Evolutionary conservation across 768 basidiomycete species (phyloP), one percentile per base, ranked within the genome.

Genomic region (Termitomyces sp.): DNA sequence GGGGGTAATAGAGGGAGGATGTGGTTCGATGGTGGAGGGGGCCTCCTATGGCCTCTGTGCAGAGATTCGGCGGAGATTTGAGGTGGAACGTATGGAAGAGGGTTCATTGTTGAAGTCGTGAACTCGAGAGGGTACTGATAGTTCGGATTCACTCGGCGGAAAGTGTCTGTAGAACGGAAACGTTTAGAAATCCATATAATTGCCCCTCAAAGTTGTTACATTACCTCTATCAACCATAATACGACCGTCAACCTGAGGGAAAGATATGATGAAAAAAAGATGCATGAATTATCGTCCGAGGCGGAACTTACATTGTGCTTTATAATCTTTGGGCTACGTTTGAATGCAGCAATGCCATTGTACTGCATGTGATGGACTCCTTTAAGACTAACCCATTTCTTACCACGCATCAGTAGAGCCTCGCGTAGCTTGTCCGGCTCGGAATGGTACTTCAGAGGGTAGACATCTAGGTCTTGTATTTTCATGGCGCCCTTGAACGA

Each of bases 201-300:
- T 31, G 48, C 54, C 41, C 13, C 18, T 13, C n/a, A 22, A 8
- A 42, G 8, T 30, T 27, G 60, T 20, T 22, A 67, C 69, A 36
- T 27, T 62, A 81, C 80, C 75, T 66, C 82, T 69, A 64, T 87
- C 86, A 45, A 87, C 71, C 83, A 87, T 86, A 56, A 86, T 78
- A 18, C 85, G 74, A 45, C 83, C 78, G 44, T 74, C 77, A 42
- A 85, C 75, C 84, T 85, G 58, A 12, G 13, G 16, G 47, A 33
- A 20, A 9, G 20, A 9, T 6, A n/a, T 27, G 18, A 27, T 11
- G 13, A 33, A 16, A 13, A 6, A 18, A 30, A 16, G 24, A 27
- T 20, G 3, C 18, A 42, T 30, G 30, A 11, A 20, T 54, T 22
- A 45, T 37, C 46, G 34, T 34, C 22, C 31, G 54, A 61, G 22